A percentile compares a stretch with the other conserved stretches of the same genome.
Conservation (phyloP, 495 filamentous ascomycete species). For the Aspergillus asperescens region DNA sequence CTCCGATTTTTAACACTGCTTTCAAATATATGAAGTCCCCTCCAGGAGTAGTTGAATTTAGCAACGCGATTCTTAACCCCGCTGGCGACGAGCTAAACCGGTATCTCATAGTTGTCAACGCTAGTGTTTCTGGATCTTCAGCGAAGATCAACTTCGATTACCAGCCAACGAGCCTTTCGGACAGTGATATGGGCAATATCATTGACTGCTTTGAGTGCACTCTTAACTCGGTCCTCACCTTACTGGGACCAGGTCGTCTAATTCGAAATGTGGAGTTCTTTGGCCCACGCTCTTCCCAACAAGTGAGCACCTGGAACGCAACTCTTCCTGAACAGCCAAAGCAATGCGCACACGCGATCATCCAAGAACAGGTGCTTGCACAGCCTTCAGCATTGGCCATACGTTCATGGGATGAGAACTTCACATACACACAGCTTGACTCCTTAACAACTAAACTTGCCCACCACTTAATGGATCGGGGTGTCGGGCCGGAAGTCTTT, state of each 20-base stretch:
- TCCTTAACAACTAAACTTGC: conserved; percentile 21
- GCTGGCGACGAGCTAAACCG: conserved; percentile 26
- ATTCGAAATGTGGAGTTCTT: conserved; percentile 26
- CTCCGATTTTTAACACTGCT: conserved; percentile 47
- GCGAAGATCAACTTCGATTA: conserved; percentile 38
- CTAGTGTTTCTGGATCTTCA: conserved; percentile 40
- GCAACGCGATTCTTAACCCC: neutral
- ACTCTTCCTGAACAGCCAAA: conserved; percentile 8
- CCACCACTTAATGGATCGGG: conserved; percentile 11
- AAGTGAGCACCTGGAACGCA: conserved; percentile 11
- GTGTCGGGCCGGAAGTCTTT: conserved; percentile 39
- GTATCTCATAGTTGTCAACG: conserved; percentile 55
- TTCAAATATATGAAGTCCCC: conserved; percentile 30
- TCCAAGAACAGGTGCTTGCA: neutral
- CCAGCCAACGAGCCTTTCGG: conserved; percentile 32
- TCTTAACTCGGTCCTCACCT: conserved; percentile 32
- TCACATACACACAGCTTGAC: conserved; percentile 45
- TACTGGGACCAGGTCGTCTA: conserved; percentile 14
- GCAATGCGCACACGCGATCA: conserved; percentile 10
- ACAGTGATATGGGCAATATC: conserved; percentile 32
- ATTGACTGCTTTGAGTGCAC: conserved; percentile 40
- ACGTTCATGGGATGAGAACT: conserved; percentile 44
- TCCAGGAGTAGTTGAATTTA: conserved; percentile 4
- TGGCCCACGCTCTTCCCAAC: conserved; percentile 6
- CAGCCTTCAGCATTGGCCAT: conserved; percentile 1